Base-by-base conservation (phyloP, 2,329 filamentous ascomycete species). In the Sporothrix luriei region DNA sequence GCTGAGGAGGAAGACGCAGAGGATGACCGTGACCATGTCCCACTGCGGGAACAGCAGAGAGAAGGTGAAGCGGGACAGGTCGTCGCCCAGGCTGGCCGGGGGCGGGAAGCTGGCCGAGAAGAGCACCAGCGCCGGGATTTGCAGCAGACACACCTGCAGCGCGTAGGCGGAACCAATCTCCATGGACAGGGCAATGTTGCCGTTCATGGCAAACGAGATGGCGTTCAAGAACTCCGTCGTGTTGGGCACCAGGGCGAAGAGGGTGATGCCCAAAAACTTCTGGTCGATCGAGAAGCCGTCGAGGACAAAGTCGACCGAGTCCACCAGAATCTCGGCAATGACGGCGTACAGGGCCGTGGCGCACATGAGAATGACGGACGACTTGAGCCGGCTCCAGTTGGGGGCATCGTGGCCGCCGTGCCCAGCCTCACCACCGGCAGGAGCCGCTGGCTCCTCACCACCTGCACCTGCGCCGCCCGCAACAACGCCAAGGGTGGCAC, bases 141-240 rank as follows among this genome's bases (percentile, higher is more conserved):
- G 95, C 24, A 99, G 85, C 38, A 99, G 85, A 77, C 94, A 97
- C 65, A 99, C 95, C 80, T 99, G 95, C 55, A 99, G 84, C 1
- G 95, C 95, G 77, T 99, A 99, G 2, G 94, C 94, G 0, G 94
- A 97, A 74, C 95, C 95, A 75, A 99, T 99, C 78, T 99, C 95
- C 95, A 99, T 99, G 49, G 93, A 97, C 21, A 99, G 83, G 0
- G 95, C 95, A 79, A 99, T 98, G 79, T 99, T 99, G 71, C 95
- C 95, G 77, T 99, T 98, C 94, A 99, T 99, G 68, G 95, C 95
- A 78, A 99, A 99, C 0, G 94, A 97, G 71, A 99, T 99, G 78
- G 94, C 95, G 80, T 99, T 99, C 83, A 99, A 79, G 78, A 99
- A 99, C 78, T 99, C 95, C 0, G 95, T 99, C 1, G 95, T 98